A percentile compares a stretch with the other conserved stretches of the same genome.
phyloP scores from a whole-genome alignment of 2,329 filamentous ascomycete species.

The Talaromyces sp. region DNA sequence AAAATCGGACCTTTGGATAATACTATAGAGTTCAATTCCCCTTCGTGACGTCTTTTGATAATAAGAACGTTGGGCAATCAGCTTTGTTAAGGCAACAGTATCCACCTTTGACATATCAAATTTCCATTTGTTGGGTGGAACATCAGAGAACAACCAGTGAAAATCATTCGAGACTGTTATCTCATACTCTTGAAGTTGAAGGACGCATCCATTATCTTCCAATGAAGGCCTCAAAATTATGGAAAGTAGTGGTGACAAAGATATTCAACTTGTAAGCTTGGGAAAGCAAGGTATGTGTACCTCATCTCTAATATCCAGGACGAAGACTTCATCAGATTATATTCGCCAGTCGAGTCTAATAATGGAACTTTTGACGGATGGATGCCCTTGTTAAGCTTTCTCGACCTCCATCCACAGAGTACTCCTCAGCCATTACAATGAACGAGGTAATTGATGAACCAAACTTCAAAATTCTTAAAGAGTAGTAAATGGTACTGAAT shows the following conservation, averaged over 20 bases:
- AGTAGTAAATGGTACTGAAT: too few species aligned
- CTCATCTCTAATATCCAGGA: too few species aligned
- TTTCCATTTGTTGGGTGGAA: background rate
- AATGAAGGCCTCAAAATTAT: background rate
- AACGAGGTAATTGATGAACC: too few species aligned
- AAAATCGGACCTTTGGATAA: background rate
- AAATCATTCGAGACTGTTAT: background rate
- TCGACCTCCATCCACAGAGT: too few species aligned
- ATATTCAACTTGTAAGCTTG: too few species aligned
- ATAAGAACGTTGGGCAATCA: background rate
- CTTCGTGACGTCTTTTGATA: background rate
- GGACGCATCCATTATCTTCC: background rate
- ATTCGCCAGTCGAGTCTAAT: too few species aligned
- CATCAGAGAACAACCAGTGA: background rate
- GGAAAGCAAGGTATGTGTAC: too few species aligned
- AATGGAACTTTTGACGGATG: too few species aligned
- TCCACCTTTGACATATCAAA: background rate
- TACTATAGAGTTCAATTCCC: background rate
- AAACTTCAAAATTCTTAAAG: too few species aligned
- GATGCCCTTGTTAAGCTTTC: too few species aligned
- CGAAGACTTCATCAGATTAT: too few species aligned
- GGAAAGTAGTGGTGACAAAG: background rate
- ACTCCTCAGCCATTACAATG: too few species aligned
- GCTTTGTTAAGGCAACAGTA: background rate
- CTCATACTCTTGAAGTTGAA: background rate